A percentile compares a stretch with the other conserved stretches of the same genome.
Evolutionary conservation across 805 yeast genomes (phyloP).

Genomic region (Saccharomycopsis capsularis): DNA sequence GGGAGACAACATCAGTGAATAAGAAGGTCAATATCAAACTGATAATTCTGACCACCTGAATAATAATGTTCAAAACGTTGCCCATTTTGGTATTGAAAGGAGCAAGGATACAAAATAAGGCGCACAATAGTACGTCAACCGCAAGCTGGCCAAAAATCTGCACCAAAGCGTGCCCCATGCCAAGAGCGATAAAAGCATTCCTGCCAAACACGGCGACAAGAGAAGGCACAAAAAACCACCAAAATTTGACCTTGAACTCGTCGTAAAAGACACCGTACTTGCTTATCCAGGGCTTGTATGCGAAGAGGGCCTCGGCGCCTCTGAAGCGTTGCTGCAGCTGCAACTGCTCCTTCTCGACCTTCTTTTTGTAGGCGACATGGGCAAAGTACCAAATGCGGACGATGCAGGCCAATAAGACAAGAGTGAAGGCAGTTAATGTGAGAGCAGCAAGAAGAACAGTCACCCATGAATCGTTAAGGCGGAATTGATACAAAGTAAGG

Average conservation of each 20-base stretch:
- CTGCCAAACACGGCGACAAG: slow-evolving; percentile 25
- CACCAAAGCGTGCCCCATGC: slow-evolving; percentile 28
- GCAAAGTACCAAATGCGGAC: slow-evolving; percentile 26
- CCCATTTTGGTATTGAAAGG: slow-evolving; percentile 29
- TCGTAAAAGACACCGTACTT: slow-evolving; percentile 30
- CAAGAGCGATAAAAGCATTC: slow-evolving; percentile 30
- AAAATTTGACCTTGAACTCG: slow-evolving; percentile 27
- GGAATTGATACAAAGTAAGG: slow-evolving; percentile 28
- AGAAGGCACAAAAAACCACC: slow-evolving; percentile 30
- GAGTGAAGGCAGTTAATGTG: slow-evolving; percentile 26
- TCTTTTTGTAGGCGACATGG: slow-evolving; percentile 22
- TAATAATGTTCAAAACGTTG: slow-evolving; percentile 27
- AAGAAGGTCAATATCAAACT: slow-evolving; percentile 27
- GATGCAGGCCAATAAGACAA: slow-evolving; percentile 24
- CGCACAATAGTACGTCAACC: slow-evolving; percentile 24
- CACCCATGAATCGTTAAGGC: slow-evolving; percentile 29
- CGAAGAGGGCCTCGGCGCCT: slow-evolving; percentile 23
- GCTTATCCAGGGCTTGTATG: slow-evolving; percentile 28
- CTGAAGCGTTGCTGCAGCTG: neutral
- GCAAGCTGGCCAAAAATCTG: slow-evolving; percentile 30
- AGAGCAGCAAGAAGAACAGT: slow-evolving; percentile 27
- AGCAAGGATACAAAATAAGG: slow-evolving; percentile 21
- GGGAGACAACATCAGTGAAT: slow-evolving; percentile 27
- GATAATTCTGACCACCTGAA: slow-evolving; percentile 26
- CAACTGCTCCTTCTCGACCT: slow-evolving; percentile 15